Conservation (phyloP, 2,329 filamentous ascomycete genomes). For the Fusarium tricinctum region DNA sequence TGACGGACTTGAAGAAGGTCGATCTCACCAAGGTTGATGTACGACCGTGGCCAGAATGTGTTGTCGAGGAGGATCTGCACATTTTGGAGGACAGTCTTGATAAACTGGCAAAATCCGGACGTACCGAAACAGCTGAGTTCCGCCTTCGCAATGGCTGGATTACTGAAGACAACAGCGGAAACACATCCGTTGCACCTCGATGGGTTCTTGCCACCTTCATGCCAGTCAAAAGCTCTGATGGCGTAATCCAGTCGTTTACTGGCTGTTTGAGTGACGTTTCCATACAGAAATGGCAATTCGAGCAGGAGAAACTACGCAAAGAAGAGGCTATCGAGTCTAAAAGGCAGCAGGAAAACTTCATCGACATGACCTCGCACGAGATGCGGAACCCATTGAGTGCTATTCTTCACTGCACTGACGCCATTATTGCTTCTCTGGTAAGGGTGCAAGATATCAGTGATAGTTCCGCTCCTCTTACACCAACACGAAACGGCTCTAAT, state of each 20-base stretch:
- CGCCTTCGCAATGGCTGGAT: constrained; percentile 63
- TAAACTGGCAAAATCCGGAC: constrained; percentile 58
- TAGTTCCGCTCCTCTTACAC: constrained; percentile 44
- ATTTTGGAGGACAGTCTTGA: constrained; percentile 58
- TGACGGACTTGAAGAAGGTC: constrained; percentile 63
- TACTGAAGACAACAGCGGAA: constrained; percentile 61
- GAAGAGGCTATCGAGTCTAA: constrained; percentile 71
- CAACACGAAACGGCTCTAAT: constrained; percentile 34
- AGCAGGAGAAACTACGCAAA: constrained; percentile 63
- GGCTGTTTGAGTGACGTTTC: constrained; percentile 66
- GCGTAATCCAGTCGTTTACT: constrained; percentile 61
- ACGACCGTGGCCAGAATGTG: constrained; percentile 61
- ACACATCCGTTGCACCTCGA: constrained; percentile 60
- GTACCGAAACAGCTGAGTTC: constrained; percentile 63
- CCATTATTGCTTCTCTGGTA: constrained; percentile 69
- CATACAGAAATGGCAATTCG: constrained; percentile 65
- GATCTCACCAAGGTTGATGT: constrained; percentile 56
- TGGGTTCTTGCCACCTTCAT: constrained; percentile 66
- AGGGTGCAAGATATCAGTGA: constrained; percentile 59
- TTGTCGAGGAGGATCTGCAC: constrained; percentile 61
- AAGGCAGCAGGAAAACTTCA: constrained; percentile 83
- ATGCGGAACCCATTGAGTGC: constrained; percentile 81
- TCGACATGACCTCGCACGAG: constrained; percentile 81
- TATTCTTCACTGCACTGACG: constrained; percentile 81
- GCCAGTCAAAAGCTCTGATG: constrained; percentile 63